These are phyloP conservation scores for Panaeolus papilionaceus DNA, from an alignment of 768 basidiomycete genomes.

Conservation along the genomic window DNA sequence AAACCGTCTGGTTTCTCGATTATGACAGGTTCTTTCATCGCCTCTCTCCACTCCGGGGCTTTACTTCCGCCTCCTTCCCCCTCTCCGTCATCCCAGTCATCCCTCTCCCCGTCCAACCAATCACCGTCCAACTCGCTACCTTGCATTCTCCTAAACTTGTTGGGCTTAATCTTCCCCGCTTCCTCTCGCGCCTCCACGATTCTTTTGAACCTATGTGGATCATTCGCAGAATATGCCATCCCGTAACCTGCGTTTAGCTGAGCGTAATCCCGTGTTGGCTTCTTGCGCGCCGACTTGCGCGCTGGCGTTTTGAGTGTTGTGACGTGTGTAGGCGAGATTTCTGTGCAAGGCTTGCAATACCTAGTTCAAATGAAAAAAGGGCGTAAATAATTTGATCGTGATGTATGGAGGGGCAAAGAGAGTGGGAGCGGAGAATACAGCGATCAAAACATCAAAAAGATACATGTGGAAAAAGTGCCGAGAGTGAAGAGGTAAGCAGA, in stretches of 20 bases:
- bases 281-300: constrained; percentile 82
- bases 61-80: neutral
- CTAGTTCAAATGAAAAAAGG: constrained; percentile 39
- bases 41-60: constrained; percentile 31
- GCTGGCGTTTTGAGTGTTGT: constrained; percentile 81
- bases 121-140: constrained; percentile 67
- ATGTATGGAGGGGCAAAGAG: constrained; percentile 6
- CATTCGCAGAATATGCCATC: constrained; percentile 45
- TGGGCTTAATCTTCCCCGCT: constrained; percentile 64
- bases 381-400: constrained; percentile 17
- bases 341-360: constrained; percentile 73
- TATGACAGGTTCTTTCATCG: constrained; percentile 85
- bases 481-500: constrained; percentile 3
- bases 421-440: constrained; percentile 18
- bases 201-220: constrained; percentile 70
- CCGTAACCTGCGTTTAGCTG: constrained; percentile 65
- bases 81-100: constrained; percentile 32
- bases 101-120: constrained; percentile 74
- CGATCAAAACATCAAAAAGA: constrained; percentile 11
- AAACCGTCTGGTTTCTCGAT: constrained; percentile 80
- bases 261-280: constrained; percentile 78
- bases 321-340: constrained; percentile 60
- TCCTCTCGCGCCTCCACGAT: constrained; percentile 73
- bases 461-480: constrained; percentile 11
- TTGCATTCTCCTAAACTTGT: constrained; percentile 70